Base-by-base conservation (phyloP, 805 yeast genomes). In the Zygoascus flipseniorum region DNA sequence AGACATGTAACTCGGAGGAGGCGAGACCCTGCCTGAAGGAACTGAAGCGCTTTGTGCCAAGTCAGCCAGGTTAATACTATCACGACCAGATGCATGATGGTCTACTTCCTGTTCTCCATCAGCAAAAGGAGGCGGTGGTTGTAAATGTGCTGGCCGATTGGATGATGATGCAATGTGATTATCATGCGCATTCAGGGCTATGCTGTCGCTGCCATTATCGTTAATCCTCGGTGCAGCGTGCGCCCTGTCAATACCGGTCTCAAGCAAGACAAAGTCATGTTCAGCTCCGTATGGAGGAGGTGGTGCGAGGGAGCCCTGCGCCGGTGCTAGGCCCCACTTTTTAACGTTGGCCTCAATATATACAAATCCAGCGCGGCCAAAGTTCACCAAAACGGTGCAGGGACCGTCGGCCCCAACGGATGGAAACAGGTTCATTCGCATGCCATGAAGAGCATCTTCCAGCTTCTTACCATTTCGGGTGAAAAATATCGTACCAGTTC, bases 281-380 rank as follows among this genome's bases (percentile, higher is more conserved):
- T 83, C 89, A 54, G 83, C 80, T 48, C 87, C 86, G 69, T 92
- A 92, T 9, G 93, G 84, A 1, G 99, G 99, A 2, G 98, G 96
- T 5, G 98, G 95, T 2, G 95, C 85, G 54, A 89, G 85, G 48
- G 77, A 79, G 1, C 98, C 99, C 59, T 84, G 86, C 42, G 85
- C 76, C 2, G 93, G 92, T n/a, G 95, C 96, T 62, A 85, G 84
- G 5, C 96, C 96, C 97, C 97, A 89, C 66, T 86, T 89, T 66
- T 89, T 89, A 41, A 90, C 96, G 65, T 89, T 89, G 1, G 88
- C 97, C 65, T 90, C 97, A 48, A 90, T 87, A 64, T 79, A 89
- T 1, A 90, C 97, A 69, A 80, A 89, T 1, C 97, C 97, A 54
- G 82, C 76, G 61, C 87, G 92, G 18, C 99, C 99, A 53, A 93